Conservation (phyloP, 2,329 filamentous ascomycete genomes). For the Calonectria fujianensis region DNA sequence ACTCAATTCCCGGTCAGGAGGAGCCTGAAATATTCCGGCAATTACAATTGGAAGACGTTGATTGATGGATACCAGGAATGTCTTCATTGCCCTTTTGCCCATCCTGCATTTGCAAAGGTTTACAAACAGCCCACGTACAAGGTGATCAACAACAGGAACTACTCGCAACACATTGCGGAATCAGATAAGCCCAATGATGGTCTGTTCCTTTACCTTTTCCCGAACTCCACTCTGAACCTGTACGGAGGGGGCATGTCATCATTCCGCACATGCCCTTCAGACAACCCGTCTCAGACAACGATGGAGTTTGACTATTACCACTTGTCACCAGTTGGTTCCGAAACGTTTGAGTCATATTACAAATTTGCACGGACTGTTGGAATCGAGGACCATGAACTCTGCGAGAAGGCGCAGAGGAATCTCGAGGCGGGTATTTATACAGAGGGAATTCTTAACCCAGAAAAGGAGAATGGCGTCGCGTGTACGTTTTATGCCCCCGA, state of each 20-base stretch:
- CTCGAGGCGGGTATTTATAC: conserved; percentile 71
- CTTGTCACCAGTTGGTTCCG: conserved; percentile 62
- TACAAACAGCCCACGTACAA: conserved; percentile 74
- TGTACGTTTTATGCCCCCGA: conserved; percentile 37
- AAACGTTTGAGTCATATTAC: conserved; percentile 75
- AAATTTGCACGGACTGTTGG: conserved; percentile 74
- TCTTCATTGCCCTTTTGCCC: conserved; percentile 75
- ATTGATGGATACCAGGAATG: conserved; percentile 65
- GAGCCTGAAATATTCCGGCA: conserved; percentile 73
- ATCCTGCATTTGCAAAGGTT: conserved; percentile 72
- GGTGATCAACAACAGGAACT: conserved; percentile 72
- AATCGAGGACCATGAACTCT: conserved; percentile 74
- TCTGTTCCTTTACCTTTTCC: conserved; percentile 75
- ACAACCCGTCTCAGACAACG: conserved; percentile 67
- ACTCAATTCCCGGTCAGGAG: conserved; percentile 70
- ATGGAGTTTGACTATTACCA: conserved; percentile 79
- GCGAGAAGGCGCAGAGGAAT: conserved; percentile 73
- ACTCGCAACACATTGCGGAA: conserved; percentile 73
- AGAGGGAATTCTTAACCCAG: conserved; percentile 73
- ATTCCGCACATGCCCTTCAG: conserved; percentile 72
- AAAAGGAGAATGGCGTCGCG: conserved; percentile 72
- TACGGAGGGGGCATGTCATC: conserved; percentile 75
- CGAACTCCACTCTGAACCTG: conserved; percentile 72
- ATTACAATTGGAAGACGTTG: conserved; percentile 66
- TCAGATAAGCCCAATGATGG: conserved; percentile 72